A percentile compares a stretch with the other conserved stretches of the same genome.
Evolutionary conservation across 1,139 yeast species (phyloP).

Genomic region (Saccharomycopsis phalli): DNA sequence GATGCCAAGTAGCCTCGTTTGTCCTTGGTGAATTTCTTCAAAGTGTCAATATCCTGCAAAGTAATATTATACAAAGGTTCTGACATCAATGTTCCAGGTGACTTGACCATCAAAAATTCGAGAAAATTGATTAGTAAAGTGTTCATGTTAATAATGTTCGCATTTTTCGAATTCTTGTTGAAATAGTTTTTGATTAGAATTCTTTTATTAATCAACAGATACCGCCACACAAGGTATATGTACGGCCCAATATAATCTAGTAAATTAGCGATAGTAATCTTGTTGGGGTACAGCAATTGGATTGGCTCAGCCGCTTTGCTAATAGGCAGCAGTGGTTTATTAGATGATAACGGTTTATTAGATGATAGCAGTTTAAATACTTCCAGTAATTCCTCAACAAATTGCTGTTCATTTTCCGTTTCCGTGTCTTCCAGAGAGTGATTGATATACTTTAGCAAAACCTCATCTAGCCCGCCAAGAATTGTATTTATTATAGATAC

Average conservation of each 20-base stretch:
- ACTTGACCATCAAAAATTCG: not conserved
- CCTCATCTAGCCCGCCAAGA: not conserved
- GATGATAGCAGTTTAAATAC: not conserved
- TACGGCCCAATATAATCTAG: conserved; percentile 14
- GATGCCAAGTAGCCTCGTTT: conserved; percentile 12
- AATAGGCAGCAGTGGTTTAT: not conserved
- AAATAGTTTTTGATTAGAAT: conserved; percentile 16
- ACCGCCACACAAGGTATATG: conserved; percentile 11
- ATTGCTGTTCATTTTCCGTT: not conserved
- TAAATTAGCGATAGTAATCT: not conserved
- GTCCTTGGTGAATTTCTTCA: conserved; percentile 2
- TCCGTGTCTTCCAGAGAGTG: not conserved
- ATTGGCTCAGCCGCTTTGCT: not conserved
- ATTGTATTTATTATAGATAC: not conserved
- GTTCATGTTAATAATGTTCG: conserved; percentile 8
- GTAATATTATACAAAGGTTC: conserved; percentile 11
- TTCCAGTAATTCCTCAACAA: not conserved
- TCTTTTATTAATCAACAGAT: conserved; percentile 6
- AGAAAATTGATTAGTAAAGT: conserved; percentile 10
- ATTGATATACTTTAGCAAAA: conserved; percentile 1
- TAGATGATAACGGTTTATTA: no score
- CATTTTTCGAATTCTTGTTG: conserved; percentile 2
- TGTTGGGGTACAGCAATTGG: not conserved
- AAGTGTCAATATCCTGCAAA: conserved; percentile 10
- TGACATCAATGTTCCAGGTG: not conserved